Conservation (phyloP, 2,329 filamentous ascomycete genomes). For the Pseudogymnoascus sp. region DNA sequence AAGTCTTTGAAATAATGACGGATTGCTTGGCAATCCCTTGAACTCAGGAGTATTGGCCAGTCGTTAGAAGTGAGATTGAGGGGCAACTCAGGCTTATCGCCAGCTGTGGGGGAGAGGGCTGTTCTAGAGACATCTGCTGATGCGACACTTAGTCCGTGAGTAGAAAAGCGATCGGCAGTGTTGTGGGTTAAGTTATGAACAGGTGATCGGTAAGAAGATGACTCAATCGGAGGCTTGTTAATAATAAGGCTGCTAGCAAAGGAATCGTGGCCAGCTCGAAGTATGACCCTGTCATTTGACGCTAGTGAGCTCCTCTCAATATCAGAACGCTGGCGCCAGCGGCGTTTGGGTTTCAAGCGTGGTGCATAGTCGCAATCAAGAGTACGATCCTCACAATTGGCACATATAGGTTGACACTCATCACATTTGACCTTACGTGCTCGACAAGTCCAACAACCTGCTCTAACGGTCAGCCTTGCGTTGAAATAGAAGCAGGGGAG, state of each 20-base stretch:
- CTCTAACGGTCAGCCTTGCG: background rate
- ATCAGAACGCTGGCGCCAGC: background rate
- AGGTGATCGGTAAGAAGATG: too few species aligned
- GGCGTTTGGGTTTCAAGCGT: background rate
- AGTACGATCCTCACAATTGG: background rate
- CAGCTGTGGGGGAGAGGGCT: background rate
- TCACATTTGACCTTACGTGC: background rate
- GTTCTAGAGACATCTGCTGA: background rate
- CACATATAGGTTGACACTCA: background rate
- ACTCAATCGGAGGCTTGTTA: too few species aligned
- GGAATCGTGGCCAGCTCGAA: background rate
- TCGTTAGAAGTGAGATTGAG: background rate
- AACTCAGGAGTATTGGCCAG: background rate
- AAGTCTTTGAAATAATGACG: background rate
- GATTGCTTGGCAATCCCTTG: background rate
- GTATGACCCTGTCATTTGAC: background rate
- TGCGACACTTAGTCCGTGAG: background rate
- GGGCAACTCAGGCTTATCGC: background rate
- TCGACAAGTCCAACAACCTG: background rate
- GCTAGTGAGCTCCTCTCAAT: background rate
- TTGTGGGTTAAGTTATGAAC: background rate
- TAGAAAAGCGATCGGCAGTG: background rate
- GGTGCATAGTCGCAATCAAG: background rate
- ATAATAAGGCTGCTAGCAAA: too few species aligned
- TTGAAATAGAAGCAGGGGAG: background rate